Conservation (phyloP, 2,329 filamentous ascomycete genomes). For the Periconia macrospinosa region DNA sequence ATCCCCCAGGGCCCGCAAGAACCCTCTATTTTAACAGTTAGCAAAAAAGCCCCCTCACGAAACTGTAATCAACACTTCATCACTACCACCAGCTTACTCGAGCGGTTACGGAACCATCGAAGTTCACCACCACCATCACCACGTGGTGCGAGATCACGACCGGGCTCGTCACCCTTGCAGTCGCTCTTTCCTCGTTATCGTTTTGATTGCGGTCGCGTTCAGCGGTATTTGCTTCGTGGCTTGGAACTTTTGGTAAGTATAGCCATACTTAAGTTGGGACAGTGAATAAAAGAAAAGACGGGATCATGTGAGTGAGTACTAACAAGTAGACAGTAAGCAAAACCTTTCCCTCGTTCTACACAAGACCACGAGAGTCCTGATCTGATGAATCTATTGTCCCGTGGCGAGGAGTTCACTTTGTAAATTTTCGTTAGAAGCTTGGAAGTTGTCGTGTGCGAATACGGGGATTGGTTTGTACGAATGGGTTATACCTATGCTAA, state of each 20-base stretch:
- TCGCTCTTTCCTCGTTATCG: constrained; percentile 13
- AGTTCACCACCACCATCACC: constrained; percentile 23
- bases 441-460: too few species aligned
- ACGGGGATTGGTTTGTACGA: too few species aligned
- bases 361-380: too few species aligned
- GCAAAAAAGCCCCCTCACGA: constrained; percentile 6
- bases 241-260: constrained; percentile 19
- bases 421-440: too few species aligned
- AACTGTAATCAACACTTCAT: constrained; percentile 12
- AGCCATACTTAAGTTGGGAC: too few species aligned
- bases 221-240: constrained; percentile 19
- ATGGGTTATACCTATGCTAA: too few species aligned
- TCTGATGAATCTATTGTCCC: too few species aligned
- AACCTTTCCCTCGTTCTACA: too few species aligned
- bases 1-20: not conserved
- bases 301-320: too few species aligned
- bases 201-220: constrained; percentile 18
- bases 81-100: constrained; percentile 21
- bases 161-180: constrained; percentile 12
- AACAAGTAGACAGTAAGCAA: too few species aligned
- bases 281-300: too few species aligned
- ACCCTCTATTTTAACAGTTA: not conserved
- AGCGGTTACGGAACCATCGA: constrained; percentile 24
- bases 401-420: too few species aligned
- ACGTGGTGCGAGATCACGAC: constrained; percentile 7